Evolutionary conservation across 768 basidiomycete species (phyloP).

Genomic region (Kwoniella sp.): DNA sequence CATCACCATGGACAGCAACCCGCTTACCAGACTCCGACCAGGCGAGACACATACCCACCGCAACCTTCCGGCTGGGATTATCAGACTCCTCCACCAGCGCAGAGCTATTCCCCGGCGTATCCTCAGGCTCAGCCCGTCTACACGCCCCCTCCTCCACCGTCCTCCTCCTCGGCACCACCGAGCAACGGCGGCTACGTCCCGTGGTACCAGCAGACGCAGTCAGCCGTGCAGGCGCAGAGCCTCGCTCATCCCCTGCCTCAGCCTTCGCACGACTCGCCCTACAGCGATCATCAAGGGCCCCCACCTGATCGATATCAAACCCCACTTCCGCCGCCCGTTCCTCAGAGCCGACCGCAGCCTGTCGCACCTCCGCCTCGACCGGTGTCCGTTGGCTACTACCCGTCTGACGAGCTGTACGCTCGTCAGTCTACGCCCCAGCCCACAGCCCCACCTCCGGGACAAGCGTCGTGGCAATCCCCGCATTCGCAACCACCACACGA

Average conservation of each 20-base stretch:
- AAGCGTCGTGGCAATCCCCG: conserved; percentile 13
- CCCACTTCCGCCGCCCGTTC: conserved; percentile 8
- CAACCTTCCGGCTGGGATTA: background rate
- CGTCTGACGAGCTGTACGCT: conserved; percentile 42
- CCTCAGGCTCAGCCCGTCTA: background rate
- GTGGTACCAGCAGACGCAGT: conserved; percentile 44
- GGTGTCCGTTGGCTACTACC: conserved; percentile 36
- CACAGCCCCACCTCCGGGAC: conserved; percentile 1
- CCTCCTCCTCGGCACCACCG: conserved; percentile 1
- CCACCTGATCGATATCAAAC: background rate
- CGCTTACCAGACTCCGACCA: conserved; percentile 1
- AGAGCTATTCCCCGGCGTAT: conserved; percentile 8
- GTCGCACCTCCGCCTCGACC: conserved; percentile 26
- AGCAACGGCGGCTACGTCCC: conserved; percentile 29
- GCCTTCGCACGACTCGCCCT: background rate
- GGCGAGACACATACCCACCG: conserved; percentile 9
- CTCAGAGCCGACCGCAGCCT: conserved; percentile 21
- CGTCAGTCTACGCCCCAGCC: conserved; percentile 5
- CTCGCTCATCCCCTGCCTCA: background rate
- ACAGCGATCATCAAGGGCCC: background rate
- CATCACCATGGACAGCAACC: background rate
- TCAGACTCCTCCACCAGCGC: conserved; percentile 7
- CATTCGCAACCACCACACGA: conserved; percentile 2
- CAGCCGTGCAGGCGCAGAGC: conserved; percentile 5
- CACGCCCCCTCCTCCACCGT: background rate